Evolutionary conservation across 768 basidiomycete genomes (phyloP).

Genomic region (Pleurotus citrinopileatus): DNA sequence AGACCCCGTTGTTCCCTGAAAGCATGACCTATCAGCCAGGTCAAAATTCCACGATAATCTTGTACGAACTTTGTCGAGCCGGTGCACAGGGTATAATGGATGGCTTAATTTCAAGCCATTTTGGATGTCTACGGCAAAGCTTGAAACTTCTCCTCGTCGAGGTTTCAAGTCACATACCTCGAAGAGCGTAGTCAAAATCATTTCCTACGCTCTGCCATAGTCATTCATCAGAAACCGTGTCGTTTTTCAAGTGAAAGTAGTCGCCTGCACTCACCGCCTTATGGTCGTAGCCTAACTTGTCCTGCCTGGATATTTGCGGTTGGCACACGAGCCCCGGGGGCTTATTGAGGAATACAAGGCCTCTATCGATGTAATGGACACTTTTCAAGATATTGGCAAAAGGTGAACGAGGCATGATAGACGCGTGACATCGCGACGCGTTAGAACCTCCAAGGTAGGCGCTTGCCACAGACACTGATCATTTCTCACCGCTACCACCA

Average conservation of each 20-base stretch:
- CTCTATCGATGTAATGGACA: conserved; percentile 51
- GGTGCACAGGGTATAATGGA: conserved; percentile 48
- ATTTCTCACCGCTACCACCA: neutral
- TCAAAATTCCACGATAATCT: neutral
- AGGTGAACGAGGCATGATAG: neutral
- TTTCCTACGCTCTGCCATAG: conserved; percentile 11
- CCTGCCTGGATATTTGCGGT: conserved; percentile 15
- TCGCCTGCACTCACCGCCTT: conserved; percentile 22
- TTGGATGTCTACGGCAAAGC: conserved; percentile 5
- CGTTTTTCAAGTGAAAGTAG: neutral
- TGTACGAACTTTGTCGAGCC: conserved; percentile 59
- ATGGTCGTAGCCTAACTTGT: conserved; percentile 14
- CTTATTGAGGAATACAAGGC: conserved; percentile 57
- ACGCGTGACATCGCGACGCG: too few species aligned
- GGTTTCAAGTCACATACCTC: conserved; percentile 25
- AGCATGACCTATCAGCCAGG: neutral
- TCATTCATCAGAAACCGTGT: neutral
- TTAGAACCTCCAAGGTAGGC: neutral
- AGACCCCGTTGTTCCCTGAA: conserved; percentile 60
- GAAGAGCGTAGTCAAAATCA: conserved; percentile 32
- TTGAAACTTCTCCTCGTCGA: conserved; percentile 5
- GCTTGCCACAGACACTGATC: neutral
- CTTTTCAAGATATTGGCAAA: neutral
- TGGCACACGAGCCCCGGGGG: conserved; percentile 59
- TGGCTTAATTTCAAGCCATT: conserved; percentile 22